Percentiles rank a stretch among this genome's conserved stretches.
Evolutionary conservation across 441 rosid genomes (phyloP).

Genomic region (Pelargonium myrrhifolium): DNA sequence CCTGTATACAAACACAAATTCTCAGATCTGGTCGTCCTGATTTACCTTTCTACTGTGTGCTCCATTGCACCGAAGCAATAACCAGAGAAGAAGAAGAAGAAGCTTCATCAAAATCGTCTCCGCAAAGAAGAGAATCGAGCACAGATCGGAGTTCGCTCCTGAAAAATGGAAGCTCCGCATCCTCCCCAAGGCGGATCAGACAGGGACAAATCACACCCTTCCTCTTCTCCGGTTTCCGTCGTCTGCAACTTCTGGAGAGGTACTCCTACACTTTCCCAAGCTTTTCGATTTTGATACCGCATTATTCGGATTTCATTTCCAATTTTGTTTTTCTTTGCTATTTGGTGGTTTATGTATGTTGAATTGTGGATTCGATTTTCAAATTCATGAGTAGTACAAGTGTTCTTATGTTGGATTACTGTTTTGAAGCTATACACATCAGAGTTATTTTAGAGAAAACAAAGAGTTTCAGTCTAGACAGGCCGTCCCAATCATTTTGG

Average conservation of each 20-base stretch:
- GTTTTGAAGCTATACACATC: too few relatives aligned
- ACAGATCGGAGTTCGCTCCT: constrained; percentile 24
- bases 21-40: too few relatives aligned
- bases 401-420: too few relatives aligned
- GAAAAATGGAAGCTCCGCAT: constrained; percentile 44
- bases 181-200: constrained; percentile 58
- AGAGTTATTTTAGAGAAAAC: too few relatives aligned
- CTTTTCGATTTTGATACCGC: not conserved
- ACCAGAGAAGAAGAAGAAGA: not conserved
- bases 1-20: too few relatives aligned
- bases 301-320: not conserved
- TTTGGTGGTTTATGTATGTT: too few relatives aligned
- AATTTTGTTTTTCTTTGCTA: not conserved
- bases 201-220: constrained; percentile 51
- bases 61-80: not conserved
- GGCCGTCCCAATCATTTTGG: too few relatives aligned
- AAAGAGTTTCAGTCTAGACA: too few relatives aligned
- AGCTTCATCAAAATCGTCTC: not conserved
- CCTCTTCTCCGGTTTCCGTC: constrained; percentile 69
- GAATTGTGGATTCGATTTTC: too few relatives aligned
- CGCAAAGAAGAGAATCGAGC: not conserved
- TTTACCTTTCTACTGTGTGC: not conserved
- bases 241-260: constrained; percentile 97
- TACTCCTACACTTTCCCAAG: constrained; percentile 12
- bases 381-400: too few relatives aligned